phyloP scores from a whole-genome alignment of 2,329 filamentous ascomycete species.

The Albophoma yamanashiensis region DNA sequence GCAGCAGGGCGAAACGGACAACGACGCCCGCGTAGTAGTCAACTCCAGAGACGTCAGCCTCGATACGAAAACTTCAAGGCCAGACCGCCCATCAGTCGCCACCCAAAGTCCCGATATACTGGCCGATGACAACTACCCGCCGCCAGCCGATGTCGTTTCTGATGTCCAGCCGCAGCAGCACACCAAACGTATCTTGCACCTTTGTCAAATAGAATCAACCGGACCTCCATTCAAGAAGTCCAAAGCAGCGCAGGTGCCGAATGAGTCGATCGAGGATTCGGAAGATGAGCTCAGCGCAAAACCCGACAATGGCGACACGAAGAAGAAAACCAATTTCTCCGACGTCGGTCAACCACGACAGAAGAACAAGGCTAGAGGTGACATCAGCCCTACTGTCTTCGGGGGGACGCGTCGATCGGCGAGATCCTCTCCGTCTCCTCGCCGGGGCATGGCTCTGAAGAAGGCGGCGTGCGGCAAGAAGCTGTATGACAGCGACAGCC shows the following conservation, averaged over 20 bases:
- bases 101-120: constrained; percentile 15
- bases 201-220: background rate
- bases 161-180: constrained; percentile 6
- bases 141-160: constrained; percentile 11
- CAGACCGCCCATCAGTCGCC: background rate
- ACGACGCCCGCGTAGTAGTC: background rate
- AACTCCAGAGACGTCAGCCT: background rate
- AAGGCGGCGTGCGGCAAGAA: constrained; percentile 14
- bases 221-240: constrained; percentile 8
- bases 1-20: background rate
- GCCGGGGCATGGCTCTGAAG: constrained; percentile 4
- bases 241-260: background rate
- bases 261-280: constrained; percentile 9
- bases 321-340: constrained; percentile 8
- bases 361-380: constrained; percentile 9
- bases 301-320: background rate
- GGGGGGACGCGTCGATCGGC: background rate
- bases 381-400: constrained; percentile 15
- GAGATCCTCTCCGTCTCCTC: background rate
- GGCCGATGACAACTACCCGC: constrained; percentile 3
- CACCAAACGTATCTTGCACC: constrained; percentile 3
- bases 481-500: constrained; percentile 1
- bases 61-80: background rate
- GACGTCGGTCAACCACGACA: background rate
- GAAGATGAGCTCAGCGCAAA: constrained; percentile 18